Evolutionary conservation across 2,329 filamentous ascomycete species (phyloP).

Genomic region (Sclerotinia subarctica): DNA sequence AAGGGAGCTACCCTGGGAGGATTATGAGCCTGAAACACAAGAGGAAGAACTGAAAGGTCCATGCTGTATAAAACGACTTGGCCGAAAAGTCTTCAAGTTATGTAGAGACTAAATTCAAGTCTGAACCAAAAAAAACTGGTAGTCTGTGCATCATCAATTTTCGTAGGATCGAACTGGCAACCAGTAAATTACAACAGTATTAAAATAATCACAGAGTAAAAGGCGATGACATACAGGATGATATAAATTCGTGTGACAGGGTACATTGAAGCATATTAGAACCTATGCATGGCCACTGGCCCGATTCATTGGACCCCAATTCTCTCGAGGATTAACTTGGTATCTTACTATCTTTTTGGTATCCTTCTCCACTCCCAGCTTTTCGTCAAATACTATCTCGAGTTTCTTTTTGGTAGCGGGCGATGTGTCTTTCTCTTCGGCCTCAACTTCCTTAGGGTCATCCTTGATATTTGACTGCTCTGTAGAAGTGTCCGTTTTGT

Average conservation of each 20-base stretch:
- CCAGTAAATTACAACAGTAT: neutral
- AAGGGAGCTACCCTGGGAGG: constrained; percentile 3
- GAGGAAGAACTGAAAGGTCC: constrained; percentile 9
- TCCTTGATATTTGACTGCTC: constrained; percentile 21
- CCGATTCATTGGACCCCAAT: constrained; percentile 73
- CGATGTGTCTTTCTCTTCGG: neutral
- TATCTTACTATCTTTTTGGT: constrained; percentile 75
- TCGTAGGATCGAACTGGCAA: neutral
- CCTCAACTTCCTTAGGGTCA: constrained; percentile 16
- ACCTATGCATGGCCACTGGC: constrained; percentile 31
- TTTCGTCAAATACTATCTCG: constrained; percentile 72
- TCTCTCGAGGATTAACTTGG: constrained; percentile 82
- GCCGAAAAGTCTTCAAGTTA: neutral
- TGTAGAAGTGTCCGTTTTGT: constrained; percentile 26
- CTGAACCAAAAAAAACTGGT: neutral
- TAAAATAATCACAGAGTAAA: constrained; percentile 2
- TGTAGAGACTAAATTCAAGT: neutral
- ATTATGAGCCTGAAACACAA: constrained; percentile 2
- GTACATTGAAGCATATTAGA: neutral
- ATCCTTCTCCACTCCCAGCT: constrained; percentile 66
- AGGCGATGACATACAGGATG: neutral
- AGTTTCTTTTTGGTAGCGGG: constrained; percentile 36
- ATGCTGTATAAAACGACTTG: constrained; percentile 6
- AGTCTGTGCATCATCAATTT: neutral
- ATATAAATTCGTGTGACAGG: neutral